A percentile compares a stretch with the other conserved stretches of the same genome.
phyloP scores from a whole-genome alignment of 1,284 basidiomycete species.

The Microbotryum violaceum region DNA sequence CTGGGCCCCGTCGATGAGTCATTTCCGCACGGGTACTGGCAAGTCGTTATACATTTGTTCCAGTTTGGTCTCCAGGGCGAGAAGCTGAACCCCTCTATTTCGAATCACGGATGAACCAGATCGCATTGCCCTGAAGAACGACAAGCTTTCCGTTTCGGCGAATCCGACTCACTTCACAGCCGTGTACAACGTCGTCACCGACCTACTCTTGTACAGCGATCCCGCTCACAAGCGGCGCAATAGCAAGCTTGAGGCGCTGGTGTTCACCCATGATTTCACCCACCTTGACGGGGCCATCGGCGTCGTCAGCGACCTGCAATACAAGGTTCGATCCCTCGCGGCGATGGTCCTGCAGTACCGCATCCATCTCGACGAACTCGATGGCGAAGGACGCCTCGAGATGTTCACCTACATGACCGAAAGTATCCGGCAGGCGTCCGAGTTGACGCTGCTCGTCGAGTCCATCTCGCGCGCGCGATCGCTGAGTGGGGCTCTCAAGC shows the following conservation, averaged over 20 bases:
- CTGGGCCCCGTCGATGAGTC: conserved; percentile 10
- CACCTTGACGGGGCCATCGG: conserved; percentile 61
- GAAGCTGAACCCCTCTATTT: conserved; percentile 44
- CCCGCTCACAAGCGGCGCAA: conserved; percentile 67
- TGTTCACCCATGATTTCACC: conserved; percentile 85
- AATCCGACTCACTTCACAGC: conserved; percentile 77
- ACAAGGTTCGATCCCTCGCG: conserved; percentile 60
- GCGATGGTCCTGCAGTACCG: conserved; percentile 37
- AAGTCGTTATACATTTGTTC: neutral
- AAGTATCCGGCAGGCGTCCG: conserved; percentile 64
- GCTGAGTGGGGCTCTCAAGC: conserved; percentile 49
- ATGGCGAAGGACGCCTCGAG: conserved; percentile 48
- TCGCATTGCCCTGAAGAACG: conserved; percentile 68
- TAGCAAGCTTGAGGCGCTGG: conserved; percentile 71
- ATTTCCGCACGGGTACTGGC: conserved; percentile 26
- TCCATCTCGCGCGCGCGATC: conserved; percentile 78
- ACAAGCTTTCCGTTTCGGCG: conserved; percentile 81
- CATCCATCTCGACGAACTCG: conserved; percentile 42
- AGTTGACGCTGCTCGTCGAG: conserved; percentile 79
- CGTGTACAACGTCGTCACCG: conserved; percentile 80
- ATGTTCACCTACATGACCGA: conserved; percentile 65
- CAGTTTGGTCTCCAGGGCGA: too few relatives aligned
- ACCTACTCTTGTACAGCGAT: conserved; percentile 80
- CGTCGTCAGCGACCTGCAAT: conserved; percentile 67
- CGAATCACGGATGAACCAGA: conserved; percentile 60